phyloP scores from a whole-genome alignment of 1,284 basidiomycete genomes.

The Fomitiporia mediterranea region DNA sequence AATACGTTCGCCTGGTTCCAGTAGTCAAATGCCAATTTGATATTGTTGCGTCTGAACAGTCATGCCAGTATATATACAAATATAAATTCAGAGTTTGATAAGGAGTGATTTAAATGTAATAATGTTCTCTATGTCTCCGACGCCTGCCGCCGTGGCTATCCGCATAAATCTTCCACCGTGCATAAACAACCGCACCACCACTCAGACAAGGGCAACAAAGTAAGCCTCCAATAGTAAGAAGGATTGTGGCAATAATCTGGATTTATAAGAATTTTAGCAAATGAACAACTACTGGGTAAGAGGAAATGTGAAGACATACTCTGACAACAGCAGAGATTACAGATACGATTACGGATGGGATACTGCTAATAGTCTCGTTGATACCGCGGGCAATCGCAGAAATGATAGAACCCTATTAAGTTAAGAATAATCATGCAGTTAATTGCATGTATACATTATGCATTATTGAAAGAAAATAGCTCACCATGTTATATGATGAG shows the following conservation, averaged over 20 bases:
- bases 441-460: too few relatives aligned
- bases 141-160: background rate
- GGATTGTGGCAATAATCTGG: conserved; percentile 57
- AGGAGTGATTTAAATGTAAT: background rate
- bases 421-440: too few relatives aligned
- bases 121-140: background rate
- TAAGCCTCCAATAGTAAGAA: conserved; percentile 55
- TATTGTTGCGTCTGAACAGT: too few relatives aligned
- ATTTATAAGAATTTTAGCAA: background rate
- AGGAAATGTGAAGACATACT: conserved; percentile 34
- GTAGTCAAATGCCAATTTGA: too few relatives aligned
- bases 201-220: conserved; percentile 54
- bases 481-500: too few relatives aligned
- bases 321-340: conserved; percentile 53
- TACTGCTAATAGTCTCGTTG: conserved; percentile 51
- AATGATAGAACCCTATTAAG: conserved; percentile 51
- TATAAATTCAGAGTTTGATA: too few relatives aligned
- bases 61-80: too few relatives aligned
- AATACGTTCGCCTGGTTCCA: too few relatives aligned
- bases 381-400: conserved; percentile 57
- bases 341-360: conserved; percentile 51
- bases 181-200: conserved; percentile 28
- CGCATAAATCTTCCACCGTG: background rate
- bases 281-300: background rate
- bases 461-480: too few relatives aligned